Evolutionary conservation across 2,329 filamentous ascomycete species (phyloP), one percentile per base, ranked within the genome.

Genomic region (Scortechinia acanthostroma): DNA sequence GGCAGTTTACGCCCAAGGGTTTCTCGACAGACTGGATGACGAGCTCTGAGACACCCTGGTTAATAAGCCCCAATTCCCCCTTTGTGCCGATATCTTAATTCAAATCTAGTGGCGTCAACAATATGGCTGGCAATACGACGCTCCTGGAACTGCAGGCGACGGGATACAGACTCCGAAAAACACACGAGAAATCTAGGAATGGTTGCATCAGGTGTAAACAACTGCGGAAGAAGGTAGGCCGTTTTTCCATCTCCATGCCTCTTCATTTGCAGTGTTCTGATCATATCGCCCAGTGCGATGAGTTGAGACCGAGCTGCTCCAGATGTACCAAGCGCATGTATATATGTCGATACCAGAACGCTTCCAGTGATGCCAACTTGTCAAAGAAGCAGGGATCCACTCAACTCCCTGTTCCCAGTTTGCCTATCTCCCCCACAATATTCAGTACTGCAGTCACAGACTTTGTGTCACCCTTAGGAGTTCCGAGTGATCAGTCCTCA

Each of bases 151-250:
- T n/a, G n/a, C n/a, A 10, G n/a, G 10, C 25, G n/a, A 30, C n/a
- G n/a, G 51, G 45, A 40, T 50, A 48, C 20, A 52, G 49, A 23
- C 42, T 52, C 19, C 50, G 55, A 4, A 49, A 49, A 43, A 43
- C 48, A 40, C 61, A 64, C 47, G 52, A 48, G 42, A 64, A 64
- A 49, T 64, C 60, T 2, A 50, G 60, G 19, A 54, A 56, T 45
- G 61, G 61, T 17, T 64, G 60, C 40, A 46, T 54, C 3, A 53
- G 55, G 50, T 63, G 61, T 46, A 63, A 63, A 44, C 53, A 57
- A 30, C 58, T 56, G 42, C 51, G 61, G 42, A 62, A 62, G 28
- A 64, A 62, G 59, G 60, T 60, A 53, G n/a, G 44, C 13, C 21
- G n/a, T 10, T 2, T 10, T 10, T n/a, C 19, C 19, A 37, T 4